Evolutionary conservation across 805 yeast species (phyloP).

Genomic region (Teunomyces gatunensis): DNA sequence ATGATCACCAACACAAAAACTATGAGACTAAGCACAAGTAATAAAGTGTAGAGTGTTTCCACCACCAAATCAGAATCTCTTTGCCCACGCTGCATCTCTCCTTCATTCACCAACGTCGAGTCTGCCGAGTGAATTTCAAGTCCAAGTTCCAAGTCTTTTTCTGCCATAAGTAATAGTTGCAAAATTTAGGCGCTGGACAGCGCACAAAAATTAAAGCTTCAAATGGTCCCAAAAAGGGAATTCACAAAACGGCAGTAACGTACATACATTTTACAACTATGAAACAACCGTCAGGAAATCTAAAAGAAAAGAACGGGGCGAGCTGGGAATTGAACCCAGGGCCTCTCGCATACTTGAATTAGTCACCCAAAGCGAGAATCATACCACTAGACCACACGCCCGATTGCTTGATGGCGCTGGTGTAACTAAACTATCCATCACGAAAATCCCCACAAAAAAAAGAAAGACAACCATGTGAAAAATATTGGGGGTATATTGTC

Average conservation of each 20-base stretch:
- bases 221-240: background rate
- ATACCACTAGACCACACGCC: conserved; percentile 28
- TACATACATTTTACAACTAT: background rate
- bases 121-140: background rate
- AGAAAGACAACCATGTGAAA: background rate
- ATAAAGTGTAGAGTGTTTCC: background rate
- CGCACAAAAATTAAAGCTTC: no score
- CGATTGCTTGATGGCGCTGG: background rate
- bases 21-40: background rate
- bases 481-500: no score
- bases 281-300: background rate
- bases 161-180: background rate
- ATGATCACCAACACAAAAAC: background rate
- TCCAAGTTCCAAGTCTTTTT: conserved; percentile 1
- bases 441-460: background rate
- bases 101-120: background rate
- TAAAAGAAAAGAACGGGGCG: conserved; percentile 25
- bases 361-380: conserved; percentile 22
- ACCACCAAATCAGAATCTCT: no score
- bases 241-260: background rate
- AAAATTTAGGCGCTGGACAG: background rate
- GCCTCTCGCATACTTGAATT: conserved; percentile 50
- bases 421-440: background rate
- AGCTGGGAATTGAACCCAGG: conserved; percentile 63
- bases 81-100: no score